phyloP scores from a whole-genome alignment of 768 basidiomycete genomes.

The Rhodotorula taiwanensis region DNA sequence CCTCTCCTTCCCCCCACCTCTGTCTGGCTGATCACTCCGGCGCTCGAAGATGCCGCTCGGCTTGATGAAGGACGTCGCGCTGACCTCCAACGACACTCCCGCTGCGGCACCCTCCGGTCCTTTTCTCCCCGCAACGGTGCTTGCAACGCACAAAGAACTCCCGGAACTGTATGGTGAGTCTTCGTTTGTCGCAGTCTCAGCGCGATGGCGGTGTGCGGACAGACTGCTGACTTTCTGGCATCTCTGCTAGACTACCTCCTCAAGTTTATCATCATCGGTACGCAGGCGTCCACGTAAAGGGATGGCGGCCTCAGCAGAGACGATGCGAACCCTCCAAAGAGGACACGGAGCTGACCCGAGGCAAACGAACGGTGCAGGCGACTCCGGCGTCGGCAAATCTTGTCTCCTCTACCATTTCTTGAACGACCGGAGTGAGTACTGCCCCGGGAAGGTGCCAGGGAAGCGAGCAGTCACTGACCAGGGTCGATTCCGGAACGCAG shows the following conservation, averaged over 20 bases:
- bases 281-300: background rate
- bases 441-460: too few species aligned
- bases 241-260: conserved; percentile 75
- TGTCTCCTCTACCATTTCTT: conserved; percentile 94
- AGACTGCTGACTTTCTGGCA: too few species aligned
- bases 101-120: too few species aligned
- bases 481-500: background rate
- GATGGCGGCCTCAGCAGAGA: too few species aligned
- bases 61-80: background rate
- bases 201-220: too few species aligned
- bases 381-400: conserved; percentile 95
- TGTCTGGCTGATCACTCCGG: too few species aligned
- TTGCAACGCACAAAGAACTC: conserved; percentile 5
- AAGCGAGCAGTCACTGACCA: too few species aligned
- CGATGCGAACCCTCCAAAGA: too few species aligned
- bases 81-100: background rate
- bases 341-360: too few species aligned
- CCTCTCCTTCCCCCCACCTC: too few species aligned
- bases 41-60: background rate
- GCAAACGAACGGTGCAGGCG: too few species aligned
- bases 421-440: conserved; percentile 77
- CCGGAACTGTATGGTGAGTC: conserved; percentile 33
- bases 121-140: background rate
- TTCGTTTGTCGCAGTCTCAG: too few species aligned
- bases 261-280: conserved; percentile 97